Evolutionary conservation across 1,139 yeast species (phyloP).

Genomic region (Pichia norvegensis): DNA sequence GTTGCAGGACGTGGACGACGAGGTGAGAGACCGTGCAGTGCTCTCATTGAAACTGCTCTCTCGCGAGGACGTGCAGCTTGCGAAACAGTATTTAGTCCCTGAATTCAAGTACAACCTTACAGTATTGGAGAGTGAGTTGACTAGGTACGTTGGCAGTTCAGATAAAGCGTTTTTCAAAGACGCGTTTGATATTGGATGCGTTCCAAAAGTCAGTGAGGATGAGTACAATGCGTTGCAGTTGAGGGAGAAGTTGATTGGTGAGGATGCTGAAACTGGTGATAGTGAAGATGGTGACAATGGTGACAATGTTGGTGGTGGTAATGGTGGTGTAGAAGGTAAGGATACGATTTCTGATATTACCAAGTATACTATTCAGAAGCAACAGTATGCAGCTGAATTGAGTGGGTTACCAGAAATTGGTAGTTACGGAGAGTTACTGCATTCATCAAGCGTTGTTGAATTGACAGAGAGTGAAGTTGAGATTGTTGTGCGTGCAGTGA

Average conservation of each 20-base stretch:
- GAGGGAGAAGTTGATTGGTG: conserved; percentile 30
- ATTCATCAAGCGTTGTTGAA: conserved; percentile 59
- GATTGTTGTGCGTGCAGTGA: conserved; percentile 77
- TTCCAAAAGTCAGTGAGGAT: conserved; percentile 57
- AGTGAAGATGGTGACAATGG: conserved; percentile 9
- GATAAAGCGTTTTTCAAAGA: conserved; percentile 49
- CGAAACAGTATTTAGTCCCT: conserved; percentile 52
- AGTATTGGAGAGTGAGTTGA: conserved; percentile 69
- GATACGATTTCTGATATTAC: conserved; percentile 32
- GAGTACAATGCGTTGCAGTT: conserved; percentile 57
- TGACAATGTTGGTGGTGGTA: neutral
- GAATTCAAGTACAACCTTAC: conserved; percentile 65
- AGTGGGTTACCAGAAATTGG: conserved; percentile 62
- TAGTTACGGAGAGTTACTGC: conserved; percentile 65
- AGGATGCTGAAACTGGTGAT: conserved; percentile 26
- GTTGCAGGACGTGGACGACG: conserved; percentile 85
- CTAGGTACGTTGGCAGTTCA: conserved; percentile 54
- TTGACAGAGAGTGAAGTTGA: conserved; percentile 92
- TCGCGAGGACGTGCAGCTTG: conserved; percentile 37
- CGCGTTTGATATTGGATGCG: conserved; percentile 64
- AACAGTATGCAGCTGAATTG: conserved; percentile 61
- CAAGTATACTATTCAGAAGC: conserved; percentile 36
- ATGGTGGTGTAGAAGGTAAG: neutral
- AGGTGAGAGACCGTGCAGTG: conserved; percentile 96
- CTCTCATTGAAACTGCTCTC: conserved; percentile 63